Evolutionary conservation across 2,329 filamentous ascomycete species (phyloP).

Genomic region (Talaromyces pinophilus): DNA sequence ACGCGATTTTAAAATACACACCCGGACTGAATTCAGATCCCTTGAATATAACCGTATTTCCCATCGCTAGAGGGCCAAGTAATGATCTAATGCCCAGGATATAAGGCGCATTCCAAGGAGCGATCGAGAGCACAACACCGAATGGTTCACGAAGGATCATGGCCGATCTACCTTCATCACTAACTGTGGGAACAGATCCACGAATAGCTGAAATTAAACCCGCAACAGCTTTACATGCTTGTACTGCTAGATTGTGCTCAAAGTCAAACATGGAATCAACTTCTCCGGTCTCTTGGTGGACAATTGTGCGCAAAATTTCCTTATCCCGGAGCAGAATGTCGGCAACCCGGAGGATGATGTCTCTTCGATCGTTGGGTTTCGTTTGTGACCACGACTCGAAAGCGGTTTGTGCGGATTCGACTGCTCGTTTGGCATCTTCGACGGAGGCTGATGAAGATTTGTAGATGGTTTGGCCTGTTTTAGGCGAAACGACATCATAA

Average conservation of each 20-base stretch:
- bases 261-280: conserved; percentile 8
- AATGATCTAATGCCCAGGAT: conserved; percentile 30
- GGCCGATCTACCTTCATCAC: conserved; percentile 36
- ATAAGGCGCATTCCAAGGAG: conserved; percentile 26
- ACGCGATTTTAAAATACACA: conserved; percentile 36
- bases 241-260: conserved; percentile 4
- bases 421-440: conserved; percentile 14
- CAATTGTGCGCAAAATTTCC: neutral
- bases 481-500: conserved; percentile 6
- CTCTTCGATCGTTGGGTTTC: conserved; percentile 7
- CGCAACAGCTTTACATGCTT: conserved; percentile 9
- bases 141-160: conserved; percentile 15
- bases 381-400: conserved; percentile 17
- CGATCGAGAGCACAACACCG: conserved; percentile 18
- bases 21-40: conserved; percentile 39
- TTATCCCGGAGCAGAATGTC: conserved; percentile 13
- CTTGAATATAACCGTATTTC: conserved; percentile 30
- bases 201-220: conserved; percentile 23
- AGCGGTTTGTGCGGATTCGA: conserved; percentile 10
- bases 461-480: conserved; percentile 10
- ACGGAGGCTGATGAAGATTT: conserved; percentile 11
- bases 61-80: conserved; percentile 27
- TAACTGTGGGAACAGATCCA: conserved; percentile 31
- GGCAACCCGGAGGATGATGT: conserved; percentile 5
- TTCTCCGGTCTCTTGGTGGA: conserved; percentile 11